Evolutionary conservation across 148 eudicot genomes (phyloP), one percentile per base, ranked within the genome.

Genomic region (Tetragonia tetragonoides): DNA sequence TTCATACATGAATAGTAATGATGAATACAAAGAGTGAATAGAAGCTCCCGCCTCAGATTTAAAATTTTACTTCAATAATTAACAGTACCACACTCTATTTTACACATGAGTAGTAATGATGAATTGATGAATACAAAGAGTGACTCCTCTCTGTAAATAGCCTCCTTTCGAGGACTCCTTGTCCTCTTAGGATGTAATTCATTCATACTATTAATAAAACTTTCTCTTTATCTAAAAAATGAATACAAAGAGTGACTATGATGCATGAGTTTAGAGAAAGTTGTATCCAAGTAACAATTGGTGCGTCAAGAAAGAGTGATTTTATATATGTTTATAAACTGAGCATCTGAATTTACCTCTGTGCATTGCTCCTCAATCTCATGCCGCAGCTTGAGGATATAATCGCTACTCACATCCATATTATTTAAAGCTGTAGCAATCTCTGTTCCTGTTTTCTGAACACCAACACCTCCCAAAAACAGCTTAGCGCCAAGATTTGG

Each of bases 321-420:
- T 28, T 28, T 28, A 28, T 28, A 28, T 46, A 46, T 46, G 51
- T 39, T 66, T 6, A 38, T 12, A 21, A 39, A 49, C 24, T 4
- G 23, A 53, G 42, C 39, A 64, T 53, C 34, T 9, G 16, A 38
- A 81, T 85, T 82, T 73, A 94, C 98, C 91, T 89, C 97, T 57
- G 86, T 81, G 82, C 97, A 91, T 78, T 95, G 97, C 83, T 95
- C 99, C 82, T 95, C 97, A 66, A 95, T 92, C 91, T 95, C 97
- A 85, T 91, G 99, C 66, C 94, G 82, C 37, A 95, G 85, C 72
- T 95, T 95, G 79, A 92, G 80, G 60, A 89, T 95, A 84, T 95
- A 95, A 76, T 92, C 99, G 20, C 94, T 76, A 62, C 99, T 95
- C 78, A 95, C 89, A 72, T 95, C 99, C 90, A 95, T 85, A 81